Conservation (phyloP, 2,329 filamentous ascomycete species). For the Pseudohalonectria lignicola region DNA sequence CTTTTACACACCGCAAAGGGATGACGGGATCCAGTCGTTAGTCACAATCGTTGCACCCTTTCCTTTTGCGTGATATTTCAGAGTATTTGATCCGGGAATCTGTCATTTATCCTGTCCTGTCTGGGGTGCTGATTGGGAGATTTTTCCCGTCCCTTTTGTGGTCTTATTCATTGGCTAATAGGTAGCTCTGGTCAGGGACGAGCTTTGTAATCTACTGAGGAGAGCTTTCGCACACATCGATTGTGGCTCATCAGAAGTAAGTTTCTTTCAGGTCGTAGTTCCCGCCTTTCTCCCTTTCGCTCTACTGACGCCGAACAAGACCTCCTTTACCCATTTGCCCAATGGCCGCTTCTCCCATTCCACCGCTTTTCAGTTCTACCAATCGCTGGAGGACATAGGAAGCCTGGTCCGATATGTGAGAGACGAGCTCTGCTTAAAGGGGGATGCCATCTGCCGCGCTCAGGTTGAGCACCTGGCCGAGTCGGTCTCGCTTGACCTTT, state of each 20-base stretch:
- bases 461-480: constrained; percentile 28
- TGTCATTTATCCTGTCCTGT: too few relatives aligned
- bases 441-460: constrained; percentile 36
- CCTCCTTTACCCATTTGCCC: constrained; percentile 51
- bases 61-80: too few relatives aligned
- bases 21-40: constrained; percentile 3
- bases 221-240: constrained; percentile 44
- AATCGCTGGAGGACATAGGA: constrained; percentile 46
- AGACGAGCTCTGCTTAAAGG: constrained; percentile 35
- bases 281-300: neutral
- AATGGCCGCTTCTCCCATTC: constrained; percentile 47
- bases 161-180: neutral
- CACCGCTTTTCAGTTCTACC: constrained; percentile 60
- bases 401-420: constrained; percentile 42
- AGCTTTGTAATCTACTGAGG: constrained; percentile 48
- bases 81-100: too few relatives aligned
- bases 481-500: constrained; percentile 62
- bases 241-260: constrained; percentile 40
- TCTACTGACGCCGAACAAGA: constrained; percentile 20
- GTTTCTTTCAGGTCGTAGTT: constrained; percentile 2
- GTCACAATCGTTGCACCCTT: neutral
- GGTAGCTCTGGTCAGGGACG: constrained; percentile 20
- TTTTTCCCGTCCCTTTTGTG: neutral
- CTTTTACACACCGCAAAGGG: constrained; percentile 51
- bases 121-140: too few relatives aligned